Evolutionary conservation across 352 stramenopile genomes (phyloP).

Genomic region (Pythium angustatum): DNA sequence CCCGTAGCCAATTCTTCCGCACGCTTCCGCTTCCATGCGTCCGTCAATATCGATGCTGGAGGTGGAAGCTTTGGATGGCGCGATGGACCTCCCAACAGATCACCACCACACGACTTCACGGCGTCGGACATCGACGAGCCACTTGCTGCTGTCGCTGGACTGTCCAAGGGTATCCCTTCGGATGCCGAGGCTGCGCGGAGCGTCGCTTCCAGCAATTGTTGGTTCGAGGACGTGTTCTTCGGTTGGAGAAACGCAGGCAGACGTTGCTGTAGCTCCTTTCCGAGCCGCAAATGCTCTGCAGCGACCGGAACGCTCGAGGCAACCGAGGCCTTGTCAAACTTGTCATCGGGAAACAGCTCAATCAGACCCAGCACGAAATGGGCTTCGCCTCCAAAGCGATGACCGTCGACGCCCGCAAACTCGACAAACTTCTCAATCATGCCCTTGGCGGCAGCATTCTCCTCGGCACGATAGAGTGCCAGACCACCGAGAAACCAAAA

Average conservation of each 20-base stretch:
- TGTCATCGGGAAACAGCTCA: not conserved
- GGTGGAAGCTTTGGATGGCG: not conserved
- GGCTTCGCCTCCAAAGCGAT: constrained; percentile 4
- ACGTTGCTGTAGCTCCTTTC: not conserved
- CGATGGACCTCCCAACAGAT: not conserved
- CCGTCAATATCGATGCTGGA: not conserved
- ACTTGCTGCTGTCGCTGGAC: not conserved
- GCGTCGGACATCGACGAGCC: not conserved
- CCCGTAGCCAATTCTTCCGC: not conserved
- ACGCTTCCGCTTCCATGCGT: constrained; percentile 4
- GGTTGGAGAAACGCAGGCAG: not conserved
- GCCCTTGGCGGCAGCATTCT: not conserved
- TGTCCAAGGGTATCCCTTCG: not conserved
- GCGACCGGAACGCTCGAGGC: not conserved
- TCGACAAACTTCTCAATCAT: constrained; percentile 5
- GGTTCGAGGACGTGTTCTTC: constrained; percentile 1
- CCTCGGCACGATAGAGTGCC: not conserved
- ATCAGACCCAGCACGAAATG: constrained; percentile 1
- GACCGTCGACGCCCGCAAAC: constrained; percentile 1
- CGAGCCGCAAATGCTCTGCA: not conserved
- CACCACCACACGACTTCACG: not conserved
- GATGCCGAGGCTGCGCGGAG: not conserved
- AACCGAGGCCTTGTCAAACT: not conserved
- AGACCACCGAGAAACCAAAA: constrained; percentile 7
- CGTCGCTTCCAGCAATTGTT: not conserved